phyloP scores from a whole-genome alignment of 1,139 yeast genomes.

The Candida glucosophila region DNA sequence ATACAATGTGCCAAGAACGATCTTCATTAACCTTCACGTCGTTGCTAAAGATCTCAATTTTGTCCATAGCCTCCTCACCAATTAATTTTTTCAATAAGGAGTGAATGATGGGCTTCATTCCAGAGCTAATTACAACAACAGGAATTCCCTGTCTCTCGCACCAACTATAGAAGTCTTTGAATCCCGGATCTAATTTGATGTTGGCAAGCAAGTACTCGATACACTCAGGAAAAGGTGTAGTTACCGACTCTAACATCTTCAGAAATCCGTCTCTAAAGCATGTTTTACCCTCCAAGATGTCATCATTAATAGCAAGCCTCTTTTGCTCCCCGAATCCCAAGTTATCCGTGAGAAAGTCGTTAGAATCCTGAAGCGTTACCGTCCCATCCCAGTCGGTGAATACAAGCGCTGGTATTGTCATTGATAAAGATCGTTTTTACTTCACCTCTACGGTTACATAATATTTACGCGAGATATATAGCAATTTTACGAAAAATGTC shows the following conservation, averaged over 20 bases:
- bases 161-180: conserved; percentile 74
- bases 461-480: too few species aligned
- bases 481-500: too few species aligned
- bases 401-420: conserved; percentile 50
- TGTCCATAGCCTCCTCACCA: conserved; percentile 64
- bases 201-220: conserved; percentile 52
- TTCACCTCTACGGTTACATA: too few species aligned
- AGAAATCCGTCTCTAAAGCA: conserved; percentile 78
- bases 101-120: conserved; percentile 86
- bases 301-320: conserved; percentile 61
- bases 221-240: conserved; percentile 75
- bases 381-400: conserved; percentile 99
- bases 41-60: conserved; percentile 78
- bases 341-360: conserved; percentile 82
- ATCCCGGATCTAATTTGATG: conserved; percentile 83
- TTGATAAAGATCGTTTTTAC: too few species aligned
- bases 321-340: conserved; percentile 75
- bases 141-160: conserved; percentile 65
- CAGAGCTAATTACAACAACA: conserved; percentile 73
- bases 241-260: conserved; percentile 73
- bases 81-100: conserved; percentile 68
- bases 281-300: conserved; percentile 59
- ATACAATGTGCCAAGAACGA: conserved; percentile 70
- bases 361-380: conserved; percentile 83
- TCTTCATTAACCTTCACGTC: conserved; percentile 51